A percentile compares a stretch with the other conserved stretches of the same genome.
These are phyloP conservation scores for Hyparrhenia diplandra DNA, from an alignment of 176 grass and related monocot genomes.

Conservation along the genomic window DNA sequence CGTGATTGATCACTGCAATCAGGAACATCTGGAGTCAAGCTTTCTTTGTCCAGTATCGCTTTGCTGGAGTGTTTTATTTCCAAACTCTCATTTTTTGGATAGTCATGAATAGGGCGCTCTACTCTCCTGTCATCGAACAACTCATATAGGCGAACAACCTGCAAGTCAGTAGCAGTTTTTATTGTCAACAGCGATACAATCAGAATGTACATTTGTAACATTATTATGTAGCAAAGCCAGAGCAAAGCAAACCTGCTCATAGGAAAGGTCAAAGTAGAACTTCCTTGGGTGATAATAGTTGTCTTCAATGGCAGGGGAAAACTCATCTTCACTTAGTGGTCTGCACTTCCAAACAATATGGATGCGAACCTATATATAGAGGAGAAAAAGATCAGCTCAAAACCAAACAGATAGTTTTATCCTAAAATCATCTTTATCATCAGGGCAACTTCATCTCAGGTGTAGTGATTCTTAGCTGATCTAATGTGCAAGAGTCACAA, in stretches of 20 bases:
- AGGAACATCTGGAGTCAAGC: slow-evolving; percentile 24
- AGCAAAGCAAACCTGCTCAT: slow-evolving; percentile 40
- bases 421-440: not conserved
- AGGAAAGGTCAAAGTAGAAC: slow-evolving; percentile 63
- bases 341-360: slow-evolving; percentile 53
- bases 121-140: slow-evolving; percentile 40
- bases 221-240: slow-evolving; percentile 19
- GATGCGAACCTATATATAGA: slow-evolving; percentile 48
- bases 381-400: slow-evolving; percentile 14
- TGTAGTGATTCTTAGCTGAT: not conserved
- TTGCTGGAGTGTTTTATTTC: slow-evolving; percentile 5
- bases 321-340: slow-evolving; percentile 52
- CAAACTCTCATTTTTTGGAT: not conserved
- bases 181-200: not conserved
- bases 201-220: slow-evolving; percentile 24
- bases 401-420: slow-evolving; percentile 19
- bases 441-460: not conserved
- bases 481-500: not conserved
- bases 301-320: slow-evolving; percentile 45
- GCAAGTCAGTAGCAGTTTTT: not conserved
- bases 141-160: slow-evolving; percentile 34
- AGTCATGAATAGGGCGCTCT: not conserved
- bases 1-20: not conserved
- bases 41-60: not conserved
- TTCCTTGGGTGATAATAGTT: slow-evolving; percentile 50